These are phyloP conservation scores for rapeseed (Brassica napus) DNA, from an alignment of 345 rosid species.

Conservation along the genomic window Da-Ae NC_063450.1:46169001-46169500, in stretches of 20 bases:
- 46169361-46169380: conserved; percentile 34
- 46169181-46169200: conserved; percentile 29
- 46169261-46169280: conserved; percentile 53
- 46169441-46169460: conserved; percentile 55
- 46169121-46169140: conserved; percentile 34
- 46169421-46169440: conserved; percentile 38
- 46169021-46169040: conserved; percentile 66
- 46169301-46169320: conserved; percentile 56
- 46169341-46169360: conserved; percentile 59
- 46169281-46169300: conserved; percentile 50
- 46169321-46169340: conserved; percentile 53
- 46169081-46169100: conserved; percentile 78
- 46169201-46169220: conserved; percentile 55
- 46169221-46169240: conserved; percentile 53
- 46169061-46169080: conserved; percentile 66
- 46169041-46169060: conserved; percentile 61
- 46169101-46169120: conserved; percentile 54
- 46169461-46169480: conserved; percentile 52
- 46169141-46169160: conserved; percentile 46
- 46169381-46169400: neutral
- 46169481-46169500: conserved; percentile 44
- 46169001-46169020: conserved; percentile 31
- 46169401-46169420: neutral
- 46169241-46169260: conserved; percentile 43
- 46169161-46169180: conserved; percentile 3